Percentiles rank a stretch among this genome's conserved stretches.
Conservation (phyloP, 352 stramenopile genomes). For the Globisporangium nunn region DNA sequence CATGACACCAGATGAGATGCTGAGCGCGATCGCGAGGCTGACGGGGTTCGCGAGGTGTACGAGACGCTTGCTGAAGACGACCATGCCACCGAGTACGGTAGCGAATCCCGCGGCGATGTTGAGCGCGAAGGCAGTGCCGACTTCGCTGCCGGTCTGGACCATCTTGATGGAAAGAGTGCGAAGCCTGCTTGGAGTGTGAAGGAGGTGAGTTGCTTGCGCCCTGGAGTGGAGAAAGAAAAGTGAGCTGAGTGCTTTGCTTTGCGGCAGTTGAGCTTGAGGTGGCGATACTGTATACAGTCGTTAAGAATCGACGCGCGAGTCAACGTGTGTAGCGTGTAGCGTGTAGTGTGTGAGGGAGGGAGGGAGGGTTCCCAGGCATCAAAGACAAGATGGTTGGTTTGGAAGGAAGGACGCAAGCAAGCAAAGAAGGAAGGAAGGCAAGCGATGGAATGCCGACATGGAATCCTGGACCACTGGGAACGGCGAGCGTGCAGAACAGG, state of each 20-base stretch:
- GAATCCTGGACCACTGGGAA: background rate
- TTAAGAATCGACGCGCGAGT: background rate
- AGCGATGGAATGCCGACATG: too few relatives aligned
- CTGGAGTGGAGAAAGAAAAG: background rate
- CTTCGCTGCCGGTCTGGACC: conserved; percentile 27
- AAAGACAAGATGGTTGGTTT: background rate
- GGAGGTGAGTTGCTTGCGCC: background rate
- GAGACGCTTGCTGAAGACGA: conserved; percentile 66
- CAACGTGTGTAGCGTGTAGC: background rate
- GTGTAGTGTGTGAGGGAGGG: too few relatives aligned
- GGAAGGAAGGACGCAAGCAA: background rate
- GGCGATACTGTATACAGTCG: too few relatives aligned
- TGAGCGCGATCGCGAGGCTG: conserved; percentile 52
- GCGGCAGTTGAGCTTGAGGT: background rate
- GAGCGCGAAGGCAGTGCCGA: conserved; percentile 41
- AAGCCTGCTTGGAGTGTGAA: conserved; percentile 74
- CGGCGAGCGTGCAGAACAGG: too few relatives aligned
- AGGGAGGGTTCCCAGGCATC: background rate
- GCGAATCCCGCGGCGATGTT: conserved; percentile 47
- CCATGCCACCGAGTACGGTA: conserved; percentile 48
- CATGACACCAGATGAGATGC: conserved; percentile 63
- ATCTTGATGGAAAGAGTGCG: conserved; percentile 88
- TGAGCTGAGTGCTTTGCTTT: too few relatives aligned
- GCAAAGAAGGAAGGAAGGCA: too few relatives aligned
- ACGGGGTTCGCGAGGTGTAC: conserved; percentile 46